Conservation (phyloP, 2,329 filamentous ascomycete genomes). For the Colletotrichum tropicicola region DNA sequence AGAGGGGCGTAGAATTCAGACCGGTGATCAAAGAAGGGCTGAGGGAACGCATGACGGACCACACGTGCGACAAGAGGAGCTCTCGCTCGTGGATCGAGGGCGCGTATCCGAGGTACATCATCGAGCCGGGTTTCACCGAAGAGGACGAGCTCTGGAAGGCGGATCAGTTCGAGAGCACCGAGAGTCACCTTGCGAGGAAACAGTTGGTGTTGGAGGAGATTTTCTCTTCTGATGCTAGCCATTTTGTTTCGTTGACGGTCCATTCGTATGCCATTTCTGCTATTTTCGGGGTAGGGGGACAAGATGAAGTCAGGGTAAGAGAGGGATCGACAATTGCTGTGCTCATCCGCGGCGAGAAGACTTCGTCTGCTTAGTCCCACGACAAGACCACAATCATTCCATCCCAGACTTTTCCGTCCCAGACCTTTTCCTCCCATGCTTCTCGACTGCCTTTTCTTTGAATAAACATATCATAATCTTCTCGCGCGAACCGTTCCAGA, state of each 20-base stretch:
- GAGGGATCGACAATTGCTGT: constrained; percentile 64
- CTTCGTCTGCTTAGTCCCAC: background rate
- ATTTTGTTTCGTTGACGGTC: constrained; percentile 58
- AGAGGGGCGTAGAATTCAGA: constrained; percentile 50
- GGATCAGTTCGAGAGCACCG: constrained; percentile 56
- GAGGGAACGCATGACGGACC: constrained; percentile 66
- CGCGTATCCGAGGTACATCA: constrained; percentile 57
- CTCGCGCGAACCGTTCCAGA: too few relatives aligned
- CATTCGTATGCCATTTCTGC: constrained; percentile 58
- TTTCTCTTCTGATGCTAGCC: constrained; percentile 48
- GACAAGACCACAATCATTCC: too few relatives aligned
- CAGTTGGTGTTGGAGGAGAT: constrained; percentile 55
- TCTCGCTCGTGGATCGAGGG: constrained; percentile 55
- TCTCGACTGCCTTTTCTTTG: too few relatives aligned
- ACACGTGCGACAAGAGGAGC: constrained; percentile 69
- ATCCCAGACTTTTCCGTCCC: background rate
- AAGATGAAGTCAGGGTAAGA: constrained; percentile 52
- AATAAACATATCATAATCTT: too few relatives aligned
- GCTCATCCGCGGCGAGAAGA: constrained; percentile 54
- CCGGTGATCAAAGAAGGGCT: constrained; percentile 67
- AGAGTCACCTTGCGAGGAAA: constrained; percentile 54
- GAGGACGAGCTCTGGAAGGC: constrained; percentile 61
- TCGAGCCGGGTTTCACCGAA: constrained; percentile 65
- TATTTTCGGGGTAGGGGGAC: constrained; percentile 52
- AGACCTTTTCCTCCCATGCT: background rate